A percentile compares a stretch with the other conserved stretches of the same genome.
These are phyloP conservation scores for Scenedesmus sp. DNA, from an alignment of 163 green algal genomes.

Conservation along the genomic window DNA sequence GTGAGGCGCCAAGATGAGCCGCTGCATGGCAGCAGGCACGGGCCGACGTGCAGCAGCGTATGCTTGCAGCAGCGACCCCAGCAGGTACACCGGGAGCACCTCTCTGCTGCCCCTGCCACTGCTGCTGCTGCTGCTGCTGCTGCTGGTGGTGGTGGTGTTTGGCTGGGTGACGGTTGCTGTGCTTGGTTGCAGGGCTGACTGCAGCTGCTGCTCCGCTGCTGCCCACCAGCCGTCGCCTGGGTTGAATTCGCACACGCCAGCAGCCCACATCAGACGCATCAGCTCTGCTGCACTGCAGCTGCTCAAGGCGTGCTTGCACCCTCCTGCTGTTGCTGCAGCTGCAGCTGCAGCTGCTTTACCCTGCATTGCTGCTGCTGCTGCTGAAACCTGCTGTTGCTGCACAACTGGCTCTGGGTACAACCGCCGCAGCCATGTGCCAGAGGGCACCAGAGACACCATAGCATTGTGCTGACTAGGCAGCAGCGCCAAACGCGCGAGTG, in stretches of 20 bases:
- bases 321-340: neutral
- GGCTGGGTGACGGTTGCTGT: neutral
- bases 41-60: conserved; percentile 4
- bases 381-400: neutral
- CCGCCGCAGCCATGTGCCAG: conserved; percentile 1
- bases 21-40: neutral
- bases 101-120: neutral
- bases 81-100: neutral
- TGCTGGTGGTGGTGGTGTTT: neutral
- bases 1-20: conserved; percentile 2
- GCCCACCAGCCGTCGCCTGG: conserved; percentile 31
- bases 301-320: neutral
- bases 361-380: neutral
- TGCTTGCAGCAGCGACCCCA: conserved; percentile 18
- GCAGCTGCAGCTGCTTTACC: neutral
- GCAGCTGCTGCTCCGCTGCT: conserved; percentile 24
- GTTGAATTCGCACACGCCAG: conserved; percentile 39
- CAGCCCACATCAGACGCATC: conserved; percentile 46
- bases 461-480: conserved; percentile 39
- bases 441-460: conserved; percentile 26
- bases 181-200: neutral
- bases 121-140: neutral
- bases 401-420: neutral
- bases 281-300: conserved; percentile 34
- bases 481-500: conserved; percentile 31